Evolutionary conservation across 75 land plant species (phyloP).

Genomic region (Selaginella moellendorffii): DNA sequence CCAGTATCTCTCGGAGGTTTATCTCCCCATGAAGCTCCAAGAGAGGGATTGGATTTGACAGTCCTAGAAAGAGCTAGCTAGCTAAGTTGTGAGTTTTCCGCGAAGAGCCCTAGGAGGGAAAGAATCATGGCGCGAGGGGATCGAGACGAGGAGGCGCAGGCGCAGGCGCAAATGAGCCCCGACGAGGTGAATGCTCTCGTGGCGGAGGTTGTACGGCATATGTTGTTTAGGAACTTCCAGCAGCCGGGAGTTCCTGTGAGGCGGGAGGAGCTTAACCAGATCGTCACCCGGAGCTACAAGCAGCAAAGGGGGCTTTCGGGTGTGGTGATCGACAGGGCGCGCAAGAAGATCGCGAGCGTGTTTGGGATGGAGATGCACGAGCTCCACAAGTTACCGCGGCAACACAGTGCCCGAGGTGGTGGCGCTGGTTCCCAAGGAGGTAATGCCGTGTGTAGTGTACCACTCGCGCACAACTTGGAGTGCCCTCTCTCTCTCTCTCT

Average conservation of each 20-base stretch:
- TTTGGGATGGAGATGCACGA: conserved; percentile 87
- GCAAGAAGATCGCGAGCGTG: conserved; percentile 36
- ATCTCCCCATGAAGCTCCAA: conserved; percentile 81
- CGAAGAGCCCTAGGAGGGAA: too few relatives aligned
- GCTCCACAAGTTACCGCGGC: conserved; percentile 44
- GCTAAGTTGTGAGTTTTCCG: too few relatives aligned
- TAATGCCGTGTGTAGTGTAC: neutral
- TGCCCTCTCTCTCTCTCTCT: neutral
- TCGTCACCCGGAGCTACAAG: conserved; percentile 56
- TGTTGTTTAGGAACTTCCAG: conserved; percentile 71
- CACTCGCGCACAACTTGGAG: conserved; percentile 2
- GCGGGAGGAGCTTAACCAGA: conserved; percentile 62
- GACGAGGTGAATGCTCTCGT: conserved; percentile 76
- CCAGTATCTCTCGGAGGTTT: conserved; percentile 86
- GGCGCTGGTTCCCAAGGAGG: conserved; percentile 38
- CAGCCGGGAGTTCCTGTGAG: conserved; percentile 71
- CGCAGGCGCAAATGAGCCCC: neutral
- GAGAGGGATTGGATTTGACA: conserved; percentile 69
- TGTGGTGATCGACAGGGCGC: conserved; percentile 50
- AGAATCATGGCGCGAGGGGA: too few relatives aligned
- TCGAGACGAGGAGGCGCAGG: too few relatives aligned
- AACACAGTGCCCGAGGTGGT: conserved; percentile 19
- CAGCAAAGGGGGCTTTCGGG: conserved; percentile 44
- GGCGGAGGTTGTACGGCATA: conserved; percentile 64
- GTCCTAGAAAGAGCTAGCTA: too few relatives aligned